Percentiles rank a stretch among this genome's conserved stretches.
phyloP scores from a whole-genome alignment of 306 rosid genomes.

The Vigna hirtella region DNA sequence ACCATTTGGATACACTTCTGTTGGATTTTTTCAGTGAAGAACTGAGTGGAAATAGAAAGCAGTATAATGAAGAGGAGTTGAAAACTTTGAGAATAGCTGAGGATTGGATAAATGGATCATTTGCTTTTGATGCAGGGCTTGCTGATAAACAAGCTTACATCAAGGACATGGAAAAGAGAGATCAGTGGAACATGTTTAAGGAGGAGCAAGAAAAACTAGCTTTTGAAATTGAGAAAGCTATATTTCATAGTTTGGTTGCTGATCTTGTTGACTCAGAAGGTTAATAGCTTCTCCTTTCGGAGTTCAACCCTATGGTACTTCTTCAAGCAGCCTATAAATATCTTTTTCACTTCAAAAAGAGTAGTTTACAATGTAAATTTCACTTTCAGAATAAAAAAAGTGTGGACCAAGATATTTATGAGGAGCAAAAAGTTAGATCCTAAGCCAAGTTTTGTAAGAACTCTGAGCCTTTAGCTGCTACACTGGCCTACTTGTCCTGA shows the following conservation, averaged over 20 bases:
- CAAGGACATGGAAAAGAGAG: constrained; percentile 62
- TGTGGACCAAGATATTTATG: too few relatives aligned
- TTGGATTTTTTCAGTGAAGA: constrained; percentile 67
- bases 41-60: constrained; percentile 36
- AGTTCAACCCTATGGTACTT: not conserved
- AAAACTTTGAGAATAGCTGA: constrained; percentile 55
- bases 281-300: not conserved
- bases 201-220: constrained; percentile 64
- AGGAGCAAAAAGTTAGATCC: too few relatives aligned
- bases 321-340: too few relatives aligned
- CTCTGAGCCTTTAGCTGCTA: constrained; percentile 2
- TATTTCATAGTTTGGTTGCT: constrained; percentile 54
- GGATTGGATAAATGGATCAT: constrained; percentile 56
- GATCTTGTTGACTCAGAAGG: constrained; percentile 49
- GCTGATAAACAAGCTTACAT: constrained; percentile 54
- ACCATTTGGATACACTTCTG: constrained; percentile 47
- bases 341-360: too few relatives aligned
- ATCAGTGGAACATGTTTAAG: constrained; percentile 56
- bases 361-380: too few relatives aligned
- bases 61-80: constrained; percentile 33
- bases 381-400: too few relatives aligned
- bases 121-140: constrained; percentile 46
- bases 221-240: constrained; percentile 55
- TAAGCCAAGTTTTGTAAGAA: not conserved
- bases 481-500: not conserved